Evolutionary conservation across 2,329 filamentous ascomycete species (phyloP).

Genomic region (Aspergillus puulaauensis): DNA sequence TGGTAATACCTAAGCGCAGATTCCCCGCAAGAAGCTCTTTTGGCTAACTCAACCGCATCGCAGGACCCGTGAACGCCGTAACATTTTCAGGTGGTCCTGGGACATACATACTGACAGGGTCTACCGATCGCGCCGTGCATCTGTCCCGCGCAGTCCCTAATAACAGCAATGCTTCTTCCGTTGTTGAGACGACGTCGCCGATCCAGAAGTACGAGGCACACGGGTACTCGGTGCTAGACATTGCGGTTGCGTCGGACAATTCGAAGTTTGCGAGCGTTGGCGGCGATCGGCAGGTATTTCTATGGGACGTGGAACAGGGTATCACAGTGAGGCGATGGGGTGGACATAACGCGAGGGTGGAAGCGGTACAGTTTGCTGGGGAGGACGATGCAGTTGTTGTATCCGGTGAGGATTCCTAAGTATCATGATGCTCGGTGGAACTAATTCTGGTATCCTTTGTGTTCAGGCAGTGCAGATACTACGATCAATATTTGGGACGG

Average conservation of each 20-base stretch:
- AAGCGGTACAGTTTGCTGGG: constrained; percentile 76
- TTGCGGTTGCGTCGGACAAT: constrained; percentile 73
- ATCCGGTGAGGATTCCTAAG: constrained; percentile 45
- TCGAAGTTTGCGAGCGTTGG: constrained; percentile 82
- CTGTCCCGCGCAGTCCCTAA: constrained; percentile 68
- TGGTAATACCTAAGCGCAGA: constrained; percentile 27
- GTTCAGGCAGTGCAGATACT: constrained; percentile 43
- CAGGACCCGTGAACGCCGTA: constrained; percentile 71
- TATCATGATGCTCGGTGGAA: too few species aligned
- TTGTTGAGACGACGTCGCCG: constrained; percentile 48
- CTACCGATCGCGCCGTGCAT: constrained; percentile 78
- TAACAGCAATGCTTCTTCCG: constrained; percentile 37
- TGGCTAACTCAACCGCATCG: not conserved
- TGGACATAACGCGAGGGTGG: constrained; percentile 72
- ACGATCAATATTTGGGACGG: constrained; percentile 45
- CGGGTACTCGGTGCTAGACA: constrained; percentile 85
- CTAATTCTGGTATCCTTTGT: not conserved
- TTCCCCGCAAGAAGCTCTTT: not conserved
- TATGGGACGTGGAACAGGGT: constrained; percentile 89
- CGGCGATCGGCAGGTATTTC: constrained; percentile 85
- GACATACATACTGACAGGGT: constrained; percentile 80
- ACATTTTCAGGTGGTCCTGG: constrained; percentile 71
- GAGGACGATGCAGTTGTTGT: constrained; percentile 71
- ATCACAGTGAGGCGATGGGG: constrained; percentile 72
- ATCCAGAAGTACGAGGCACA: constrained; percentile 89